Percentiles rank a stretch among this genome's conserved stretches.
Evolutionary conservation across 164 flowering plant species (phyloP).

Genomic region (Akebia trifoliata): DNA sequence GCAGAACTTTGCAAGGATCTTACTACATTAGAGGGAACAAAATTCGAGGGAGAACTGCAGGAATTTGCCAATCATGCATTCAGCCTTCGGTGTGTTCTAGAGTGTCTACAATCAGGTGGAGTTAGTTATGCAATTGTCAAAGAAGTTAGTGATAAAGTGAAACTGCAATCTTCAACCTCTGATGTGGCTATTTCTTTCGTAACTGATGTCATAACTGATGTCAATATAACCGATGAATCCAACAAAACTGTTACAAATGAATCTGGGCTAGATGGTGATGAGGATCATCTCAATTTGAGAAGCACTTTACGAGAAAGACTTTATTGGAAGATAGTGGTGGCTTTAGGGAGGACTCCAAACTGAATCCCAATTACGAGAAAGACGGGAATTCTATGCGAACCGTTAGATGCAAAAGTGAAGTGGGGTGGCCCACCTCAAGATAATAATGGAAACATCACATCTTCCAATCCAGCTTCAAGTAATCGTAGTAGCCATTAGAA

Average conservation of each 20-base stretch:
- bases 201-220: too few relatives aligned
- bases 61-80: slow-evolving; percentile 98
- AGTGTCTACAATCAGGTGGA: slow-evolving; percentile 89
- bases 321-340: slow-evolving; percentile 21
- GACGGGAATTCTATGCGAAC: slow-evolving; percentile 32
- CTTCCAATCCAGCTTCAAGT: too few relatives aligned
- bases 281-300: slow-evolving; percentile 12
- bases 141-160: slow-evolving; percentile 29
- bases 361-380: slow-evolving; percentile 24
- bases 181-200: slow-evolving; percentile 30
- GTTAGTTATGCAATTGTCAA: slow-evolving; percentile 34
- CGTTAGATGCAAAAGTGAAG: too few relatives aligned
- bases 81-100: slow-evolving; percentile 80
- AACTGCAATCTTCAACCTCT: slow-evolving; percentile 17
- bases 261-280: slow-evolving; percentile 18
- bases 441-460: too few relatives aligned
- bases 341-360: slow-evolving; percentile 23
- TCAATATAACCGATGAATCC: slow-evolving; percentile 19
- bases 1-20: slow-evolving; percentile 93
- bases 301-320: slow-evolving; percentile 19
- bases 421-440: too few relatives aligned
- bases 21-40: slow-evolving; percentile 78
- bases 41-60: slow-evolving; percentile 97
- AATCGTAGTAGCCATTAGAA: too few relatives aligned
- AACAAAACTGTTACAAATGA: slow-evolving; percentile 19